Percentiles rank a stretch among this genome's conserved stretches.
Conservation (phyloP, 768 basidiomycete genomes). For the Baorangia bicolor region DNA sequence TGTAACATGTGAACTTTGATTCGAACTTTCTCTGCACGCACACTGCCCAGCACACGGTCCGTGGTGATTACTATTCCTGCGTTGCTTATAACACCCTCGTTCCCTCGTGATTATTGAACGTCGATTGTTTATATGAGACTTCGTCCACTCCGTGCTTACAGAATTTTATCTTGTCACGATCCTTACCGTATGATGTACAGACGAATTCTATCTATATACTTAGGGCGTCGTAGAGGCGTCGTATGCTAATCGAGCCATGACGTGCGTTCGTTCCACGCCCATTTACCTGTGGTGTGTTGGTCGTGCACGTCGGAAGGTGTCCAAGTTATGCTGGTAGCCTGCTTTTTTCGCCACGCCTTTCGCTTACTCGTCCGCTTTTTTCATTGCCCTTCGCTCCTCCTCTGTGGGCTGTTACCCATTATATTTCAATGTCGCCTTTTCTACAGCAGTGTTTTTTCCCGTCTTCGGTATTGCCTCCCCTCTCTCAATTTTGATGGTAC, state of each 20-base stretch:
- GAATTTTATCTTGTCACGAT: constrained; percentile 28
- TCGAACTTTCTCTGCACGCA: constrained; percentile 18
- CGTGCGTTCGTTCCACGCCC: constrained; percentile 47
- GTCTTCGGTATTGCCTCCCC: too few relatives aligned
- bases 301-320: neutral
- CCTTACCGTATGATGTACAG: constrained; percentile 30
- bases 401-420: too few relatives aligned
- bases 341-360: too few relatives aligned
- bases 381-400: too few relatives aligned
- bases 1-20: constrained; percentile 49
- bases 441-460: too few relatives aligned
- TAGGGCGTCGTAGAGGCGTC: constrained; percentile 15
- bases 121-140: constrained; percentile 22
- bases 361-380: too few relatives aligned
- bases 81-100: constrained; percentile 12
- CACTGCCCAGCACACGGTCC: constrained; percentile 11
- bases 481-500: too few relatives aligned
- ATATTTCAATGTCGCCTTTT: too few relatives aligned
- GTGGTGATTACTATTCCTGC: constrained; percentile 15
- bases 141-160: neutral
- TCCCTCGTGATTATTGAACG: constrained; percentile 11
- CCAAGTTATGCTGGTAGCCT: too few relatives aligned
- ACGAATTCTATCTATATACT: constrained; percentile 26
- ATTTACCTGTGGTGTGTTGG: constrained; percentile 34
- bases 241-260: constrained; percentile 49